Percentiles rank a stretch among this genome's conserved stretches.
phyloP scores from a whole-genome alignment of 78 protist genomes.

The Guillardia theta region DNA sequence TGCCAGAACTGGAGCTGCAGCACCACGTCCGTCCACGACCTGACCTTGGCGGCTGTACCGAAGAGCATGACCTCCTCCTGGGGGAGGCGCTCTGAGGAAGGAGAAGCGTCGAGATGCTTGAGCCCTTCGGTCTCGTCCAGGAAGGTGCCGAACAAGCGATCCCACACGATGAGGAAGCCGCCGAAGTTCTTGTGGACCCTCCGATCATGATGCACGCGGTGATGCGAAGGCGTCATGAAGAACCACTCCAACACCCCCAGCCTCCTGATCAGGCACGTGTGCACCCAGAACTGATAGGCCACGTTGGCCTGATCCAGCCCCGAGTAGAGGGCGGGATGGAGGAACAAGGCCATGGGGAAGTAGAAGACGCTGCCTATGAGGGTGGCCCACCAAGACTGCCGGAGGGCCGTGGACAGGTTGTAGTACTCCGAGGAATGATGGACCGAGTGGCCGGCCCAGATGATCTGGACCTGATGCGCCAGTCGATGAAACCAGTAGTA shows the following conservation, averaged over 20 bases:
- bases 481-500: constrained; percentile 10
- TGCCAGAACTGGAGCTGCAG: not conserved
- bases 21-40: not conserved
- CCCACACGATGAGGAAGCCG: not conserved
- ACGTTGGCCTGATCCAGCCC: not conserved
- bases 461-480: not conserved
- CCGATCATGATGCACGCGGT: constrained; percentile 8
- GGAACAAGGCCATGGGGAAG: not conserved
- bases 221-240: constrained; percentile 21
- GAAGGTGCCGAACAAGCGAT: not conserved
- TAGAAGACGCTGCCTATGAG: not conserved
- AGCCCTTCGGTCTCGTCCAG: not conserved
- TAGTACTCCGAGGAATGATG: not conserved
- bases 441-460: not conserved
- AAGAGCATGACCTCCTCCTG: not conserved
- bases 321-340: not conserved
- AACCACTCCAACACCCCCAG: not conserved
- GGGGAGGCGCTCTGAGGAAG: too few species aligned
- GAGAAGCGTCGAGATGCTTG: not conserved
- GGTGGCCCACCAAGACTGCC: not conserved
- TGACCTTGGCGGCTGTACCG: not conserved
- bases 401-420: constrained; percentile 37
- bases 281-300: constrained; percentile 16
- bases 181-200: constrained; percentile 32
- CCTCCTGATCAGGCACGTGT: constrained; percentile 4